Percentiles rank a stretch among this genome's conserved stretches.
phyloP scores from a whole-genome alignment of 179 eudicot species.

The Beta corolliflora region DNA sequence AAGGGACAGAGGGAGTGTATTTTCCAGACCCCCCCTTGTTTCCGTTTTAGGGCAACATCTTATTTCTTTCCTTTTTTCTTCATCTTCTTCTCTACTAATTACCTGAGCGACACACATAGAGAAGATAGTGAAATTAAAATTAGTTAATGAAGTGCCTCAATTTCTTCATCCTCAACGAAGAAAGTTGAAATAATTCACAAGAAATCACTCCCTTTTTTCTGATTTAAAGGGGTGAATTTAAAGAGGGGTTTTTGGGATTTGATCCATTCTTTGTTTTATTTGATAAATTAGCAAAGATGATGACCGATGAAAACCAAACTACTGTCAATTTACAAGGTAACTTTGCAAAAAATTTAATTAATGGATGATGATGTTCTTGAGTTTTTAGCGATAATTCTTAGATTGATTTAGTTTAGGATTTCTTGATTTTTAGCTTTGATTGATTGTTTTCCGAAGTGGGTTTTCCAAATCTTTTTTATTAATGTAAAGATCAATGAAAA shows the following conservation, averaged over 20 bases:
- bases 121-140: neutral
- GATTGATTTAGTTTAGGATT: too few species aligned
- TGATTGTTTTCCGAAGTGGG: neutral
- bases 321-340: slow-evolving; percentile 44
- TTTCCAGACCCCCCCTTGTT: slow-evolving; percentile 42
- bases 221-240: neutral
- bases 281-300: slow-evolving; percentile 32
- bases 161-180: neutral
- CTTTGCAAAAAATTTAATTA: neutral
- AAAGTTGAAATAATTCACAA: neutral
- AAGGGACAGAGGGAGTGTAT: neutral
- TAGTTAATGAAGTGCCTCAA: neutral
- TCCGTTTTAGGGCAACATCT: slow-evolving; percentile 35
- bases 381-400: neutral
- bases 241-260: slow-evolving; percentile 11
- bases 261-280: neutral
- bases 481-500: slow-evolving; percentile 38
- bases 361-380: slow-evolving; percentile 6
- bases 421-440: too few species aligned
- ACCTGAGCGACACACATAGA: neutral
- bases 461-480: slow-evolving; percentile 17
- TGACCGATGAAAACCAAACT: slow-evolving; percentile 53
- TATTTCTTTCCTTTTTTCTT: slow-evolving; percentile 25
- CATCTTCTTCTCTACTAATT: too few species aligned
- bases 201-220: neutral